These are phyloP conservation scores for Musa beccarii DNA, from an alignment of 176 grass and related monocot genomes.

Conservation along the genomic window DNA sequence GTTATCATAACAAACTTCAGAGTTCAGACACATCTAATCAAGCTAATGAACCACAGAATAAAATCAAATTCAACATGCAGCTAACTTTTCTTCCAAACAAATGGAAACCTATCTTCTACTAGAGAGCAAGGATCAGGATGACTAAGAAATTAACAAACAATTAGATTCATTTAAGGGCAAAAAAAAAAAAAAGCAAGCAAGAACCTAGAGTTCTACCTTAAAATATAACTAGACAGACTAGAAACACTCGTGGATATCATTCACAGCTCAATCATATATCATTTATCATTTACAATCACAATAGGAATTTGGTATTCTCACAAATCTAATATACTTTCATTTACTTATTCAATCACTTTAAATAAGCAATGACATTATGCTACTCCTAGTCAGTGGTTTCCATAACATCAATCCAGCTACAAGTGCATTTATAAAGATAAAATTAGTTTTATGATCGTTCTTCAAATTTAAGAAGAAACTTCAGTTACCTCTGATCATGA, in stretches of 20 bases:
- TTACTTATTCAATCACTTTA: neutral
- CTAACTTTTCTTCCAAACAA: too few species aligned
- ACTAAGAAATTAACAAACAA: too few species aligned
- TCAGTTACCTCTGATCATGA: constrained; percentile 15
- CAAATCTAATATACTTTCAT: neutral
- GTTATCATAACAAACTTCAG: too few species aligned
- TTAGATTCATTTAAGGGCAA: neutral
- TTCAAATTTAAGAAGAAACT: neutral
- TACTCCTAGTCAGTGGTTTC: neutral
- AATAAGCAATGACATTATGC: neutral
- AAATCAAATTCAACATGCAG: too few species aligned
- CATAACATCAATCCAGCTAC: neutral
- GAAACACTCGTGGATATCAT: neutral
- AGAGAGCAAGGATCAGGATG: too few species aligned
- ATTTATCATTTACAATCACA: neutral
- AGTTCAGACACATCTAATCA: too few species aligned
- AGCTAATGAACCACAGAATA: too few species aligned
- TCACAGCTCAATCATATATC: neutral
- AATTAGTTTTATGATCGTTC: constrained; percentile 1
- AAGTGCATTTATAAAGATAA: neutral
- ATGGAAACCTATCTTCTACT: too few species aligned
- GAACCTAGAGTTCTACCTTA: neutral
- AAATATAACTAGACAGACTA: too few species aligned
- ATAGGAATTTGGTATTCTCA: neutral
- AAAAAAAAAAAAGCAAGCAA: neutral